phyloP scores from a whole-genome alignment of 768 basidiomycete genomes.

The Lanmaoa pseudosensibilis region DNA sequence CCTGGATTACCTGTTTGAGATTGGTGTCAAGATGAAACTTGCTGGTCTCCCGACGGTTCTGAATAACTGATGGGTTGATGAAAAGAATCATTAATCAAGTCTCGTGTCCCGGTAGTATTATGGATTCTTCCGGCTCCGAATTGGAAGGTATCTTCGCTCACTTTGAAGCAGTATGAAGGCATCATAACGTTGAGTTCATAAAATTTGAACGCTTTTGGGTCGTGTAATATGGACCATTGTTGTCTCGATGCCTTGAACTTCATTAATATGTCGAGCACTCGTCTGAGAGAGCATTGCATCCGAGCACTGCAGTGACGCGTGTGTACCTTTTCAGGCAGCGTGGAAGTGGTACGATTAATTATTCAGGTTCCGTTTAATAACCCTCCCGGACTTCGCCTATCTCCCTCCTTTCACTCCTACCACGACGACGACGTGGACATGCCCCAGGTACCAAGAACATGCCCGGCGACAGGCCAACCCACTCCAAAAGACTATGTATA shows the following conservation, averaged over 20 bases:
- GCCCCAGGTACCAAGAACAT: conserved; percentile 22
- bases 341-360: conserved; percentile 23
- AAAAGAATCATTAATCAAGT: too few species aligned
- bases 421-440: conserved; percentile 12
- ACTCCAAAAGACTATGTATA: conserved; percentile 47
- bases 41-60: conserved; percentile 56
- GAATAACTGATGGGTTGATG: conserved; percentile 13
- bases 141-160: neutral
- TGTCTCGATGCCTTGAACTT: neutral
- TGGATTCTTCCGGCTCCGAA: neutral
- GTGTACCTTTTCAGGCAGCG: conserved; percentile 12
- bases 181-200: neutral
- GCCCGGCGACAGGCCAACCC: conserved; percentile 19
- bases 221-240: neutral
- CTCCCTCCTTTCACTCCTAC: neutral
- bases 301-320: neutral
- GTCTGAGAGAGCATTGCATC: neutral
- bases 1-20: conserved; percentile 88
- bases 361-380: neutral
- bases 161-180: neutral
- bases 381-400: neutral
- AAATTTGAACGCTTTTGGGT: neutral
- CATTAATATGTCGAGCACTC: conserved; percentile 3
- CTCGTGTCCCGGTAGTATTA: neutral
- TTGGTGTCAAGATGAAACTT: conserved; percentile 79